These are phyloP conservation scores for Chrysopogon serrulatus DNA, from an alignment of 176 grass and related monocot species.

Conservation along the genomic window DNA sequence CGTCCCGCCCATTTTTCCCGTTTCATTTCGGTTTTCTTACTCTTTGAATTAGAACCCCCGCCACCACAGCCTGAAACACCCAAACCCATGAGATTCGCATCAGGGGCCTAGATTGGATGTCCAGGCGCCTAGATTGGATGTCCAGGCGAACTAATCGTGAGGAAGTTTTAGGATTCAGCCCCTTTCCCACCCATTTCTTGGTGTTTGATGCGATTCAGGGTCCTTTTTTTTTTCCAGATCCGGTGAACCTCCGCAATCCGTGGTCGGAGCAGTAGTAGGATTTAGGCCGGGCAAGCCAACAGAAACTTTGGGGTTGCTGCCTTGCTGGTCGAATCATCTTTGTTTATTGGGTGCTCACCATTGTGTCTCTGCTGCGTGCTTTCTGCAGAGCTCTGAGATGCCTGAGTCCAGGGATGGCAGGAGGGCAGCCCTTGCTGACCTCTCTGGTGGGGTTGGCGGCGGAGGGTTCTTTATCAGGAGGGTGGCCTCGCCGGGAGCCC, in stretches of 20 bases:
- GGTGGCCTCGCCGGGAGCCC: conserved; percentile 44
- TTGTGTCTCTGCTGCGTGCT: background rate
- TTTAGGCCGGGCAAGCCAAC: background rate
- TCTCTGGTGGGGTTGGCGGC: conserved; percentile 24
- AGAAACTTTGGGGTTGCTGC: background rate
- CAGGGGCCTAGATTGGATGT: too few species aligned
- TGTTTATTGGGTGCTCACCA: conserved; percentile 10
- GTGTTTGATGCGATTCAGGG: conserved; percentile 8
- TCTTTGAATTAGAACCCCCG: background rate
- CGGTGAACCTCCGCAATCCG: background rate
- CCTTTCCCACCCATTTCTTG: background rate
- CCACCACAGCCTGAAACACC: background rate
- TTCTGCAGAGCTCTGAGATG: conserved; percentile 36
- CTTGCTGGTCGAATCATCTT: background rate
- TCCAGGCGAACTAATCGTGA: conserved; percentile 11
- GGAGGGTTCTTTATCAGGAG: conserved; percentile 73
- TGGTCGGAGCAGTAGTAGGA: background rate
- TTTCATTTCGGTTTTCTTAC: background rate
- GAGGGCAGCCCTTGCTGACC: conserved; percentile 11
- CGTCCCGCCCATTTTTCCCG: conserved; percentile 6
- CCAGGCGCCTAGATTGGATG: background rate
- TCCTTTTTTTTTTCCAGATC: background rate
- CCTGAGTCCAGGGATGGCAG: conserved; percentile 39
- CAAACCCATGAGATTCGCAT: background rate
- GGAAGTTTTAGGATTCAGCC: background rate